phyloP scores from a whole-genome alignment of 805 yeast species.

The Nakazawaea wyomingensis region DNA sequence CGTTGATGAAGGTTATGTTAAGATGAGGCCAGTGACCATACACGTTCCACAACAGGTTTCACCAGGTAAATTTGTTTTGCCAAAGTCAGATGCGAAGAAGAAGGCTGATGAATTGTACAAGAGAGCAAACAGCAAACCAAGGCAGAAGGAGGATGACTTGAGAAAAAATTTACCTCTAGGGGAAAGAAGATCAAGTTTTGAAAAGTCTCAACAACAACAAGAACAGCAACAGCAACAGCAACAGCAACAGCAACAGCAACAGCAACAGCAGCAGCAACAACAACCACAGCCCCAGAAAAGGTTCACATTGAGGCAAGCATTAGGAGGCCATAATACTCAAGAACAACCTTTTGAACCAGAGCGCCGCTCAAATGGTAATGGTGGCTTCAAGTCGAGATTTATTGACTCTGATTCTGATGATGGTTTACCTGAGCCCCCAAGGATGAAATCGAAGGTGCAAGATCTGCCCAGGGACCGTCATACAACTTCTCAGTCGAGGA shows the following conservation, averaged over 20 bases:
- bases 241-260: conserved; percentile 14
- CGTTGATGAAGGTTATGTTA: conserved; percentile 32
- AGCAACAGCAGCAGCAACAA: conserved; percentile 16
- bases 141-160: conserved; percentile 16
- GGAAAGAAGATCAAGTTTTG: conserved; percentile 51
- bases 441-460: background rate
- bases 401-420: conserved; percentile 61
- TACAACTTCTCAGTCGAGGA: background rate
- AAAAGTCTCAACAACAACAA: conserved; percentile 28
- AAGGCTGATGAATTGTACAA: conserved; percentile 53
- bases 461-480: background rate
- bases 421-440: conserved; percentile 22
- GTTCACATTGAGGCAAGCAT: conserved; percentile 8
- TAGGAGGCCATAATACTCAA: conserved; percentile 18
- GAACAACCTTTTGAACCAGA: conserved; percentile 23
- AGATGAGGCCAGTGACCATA: conserved; percentile 19
- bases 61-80: conserved; percentile 13
- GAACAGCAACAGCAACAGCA: conserved; percentile 15
- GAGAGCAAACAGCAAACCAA: conserved; percentile 35
- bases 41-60: conserved; percentile 9
- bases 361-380: conserved; percentile 11
- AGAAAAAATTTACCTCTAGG: conserved; percentile 32
- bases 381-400: conserved; percentile 48
- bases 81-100: conserved; percentile 21
- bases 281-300: too few species aligned